These are phyloP conservation scores for Liriodendron chinense DNA, from an alignment of 164 flowering plant genomes.

Conservation along the genomic window DNA sequence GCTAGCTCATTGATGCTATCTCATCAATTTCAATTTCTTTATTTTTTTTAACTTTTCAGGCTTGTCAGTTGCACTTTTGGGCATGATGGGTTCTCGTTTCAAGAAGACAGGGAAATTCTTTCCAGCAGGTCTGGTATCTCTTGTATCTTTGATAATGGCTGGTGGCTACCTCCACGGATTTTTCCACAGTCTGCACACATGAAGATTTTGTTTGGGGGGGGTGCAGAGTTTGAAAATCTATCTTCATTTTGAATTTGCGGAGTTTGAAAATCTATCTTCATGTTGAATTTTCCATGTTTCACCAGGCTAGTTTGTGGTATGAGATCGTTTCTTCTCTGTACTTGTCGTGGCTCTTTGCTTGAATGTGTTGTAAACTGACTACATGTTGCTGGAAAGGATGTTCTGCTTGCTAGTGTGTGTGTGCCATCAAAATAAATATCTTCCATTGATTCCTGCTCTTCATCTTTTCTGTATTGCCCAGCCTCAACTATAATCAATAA, in stretches of 20 bases:
- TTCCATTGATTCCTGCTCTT: too few relatives aligned
- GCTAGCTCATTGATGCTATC: not conserved
- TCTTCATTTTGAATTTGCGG: not conserved
- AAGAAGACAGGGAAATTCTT: slow-evolving; percentile 76
- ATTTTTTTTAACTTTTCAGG: slow-evolving; percentile 27
- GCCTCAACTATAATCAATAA: too few relatives aligned
- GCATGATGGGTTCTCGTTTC: slow-evolving; percentile 84
- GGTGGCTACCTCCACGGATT: slow-evolving; percentile 92
- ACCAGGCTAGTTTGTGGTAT: not conserved
- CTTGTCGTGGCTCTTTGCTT: not conserved
- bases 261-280: not conserved
- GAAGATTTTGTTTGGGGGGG: not conserved
- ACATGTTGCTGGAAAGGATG: too few relatives aligned
- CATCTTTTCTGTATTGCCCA: too few relatives aligned
- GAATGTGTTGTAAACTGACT: not conserved
- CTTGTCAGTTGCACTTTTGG: slow-evolving; percentile 70
- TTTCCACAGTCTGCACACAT: slow-evolving; percentile 47
- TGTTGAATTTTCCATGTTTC: not conserved
- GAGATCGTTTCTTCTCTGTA: not conserved
- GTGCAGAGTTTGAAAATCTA: not conserved
- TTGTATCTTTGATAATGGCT: slow-evolving; percentile 80
- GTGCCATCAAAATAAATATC: too few relatives aligned
- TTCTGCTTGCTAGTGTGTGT: too few relatives aligned
- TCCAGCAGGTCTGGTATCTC: slow-evolving; percentile 89
- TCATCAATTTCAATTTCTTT: not conserved